These are phyloP conservation scores for Aspergillus unguis DNA, from an alignment of 2,329 filamentous ascomycete genomes.

Conservation along the genomic window DNA sequence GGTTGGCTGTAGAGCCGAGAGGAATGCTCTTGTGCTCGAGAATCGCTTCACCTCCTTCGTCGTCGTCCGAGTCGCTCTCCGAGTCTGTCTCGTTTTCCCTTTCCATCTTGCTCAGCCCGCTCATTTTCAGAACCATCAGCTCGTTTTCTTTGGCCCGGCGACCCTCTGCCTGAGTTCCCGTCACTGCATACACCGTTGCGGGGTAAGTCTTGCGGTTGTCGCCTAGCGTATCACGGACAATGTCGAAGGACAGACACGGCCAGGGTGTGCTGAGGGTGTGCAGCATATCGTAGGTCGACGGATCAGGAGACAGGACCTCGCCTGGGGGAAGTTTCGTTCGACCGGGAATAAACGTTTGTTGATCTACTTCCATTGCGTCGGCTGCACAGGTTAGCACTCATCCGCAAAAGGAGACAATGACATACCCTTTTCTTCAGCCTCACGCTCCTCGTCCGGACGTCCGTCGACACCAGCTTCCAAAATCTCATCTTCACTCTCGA, in stretches of 20 bases:
- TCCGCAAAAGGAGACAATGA: constrained; percentile 10
- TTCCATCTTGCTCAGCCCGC: constrained; percentile 84
- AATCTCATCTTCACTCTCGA: constrained; percentile 89
- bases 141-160: constrained; percentile 79
- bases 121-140: constrained; percentile 94
- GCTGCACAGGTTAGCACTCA: constrained; percentile 20
- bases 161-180: constrained; percentile 85
- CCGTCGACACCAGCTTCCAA: constrained; percentile 93
- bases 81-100: constrained; percentile 65
- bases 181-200: constrained; percentile 89
- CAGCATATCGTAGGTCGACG: constrained; percentile 96
- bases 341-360: constrained; percentile 74
- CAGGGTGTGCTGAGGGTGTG: constrained; percentile 91
- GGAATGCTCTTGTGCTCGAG: constrained; percentile 90
- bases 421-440: constrained; percentile 75
- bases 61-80: constrained; percentile 69
- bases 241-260: constrained; percentile 96
- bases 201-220: constrained; percentile 91
- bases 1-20: constrained; percentile 83
- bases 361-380: constrained; percentile 85
- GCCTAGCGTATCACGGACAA: constrained; percentile 79
- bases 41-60: constrained; percentile 76
- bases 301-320: constrained; percentile 85
- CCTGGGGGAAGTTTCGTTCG: constrained; percentile 86
- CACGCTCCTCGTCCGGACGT: constrained; percentile 83